Percentiles rank a stretch among this genome's conserved stretches.
phyloP scores from a whole-genome alignment of 2,329 filamentous ascomycete genomes.

The Coniochaeta sp. region DNA sequence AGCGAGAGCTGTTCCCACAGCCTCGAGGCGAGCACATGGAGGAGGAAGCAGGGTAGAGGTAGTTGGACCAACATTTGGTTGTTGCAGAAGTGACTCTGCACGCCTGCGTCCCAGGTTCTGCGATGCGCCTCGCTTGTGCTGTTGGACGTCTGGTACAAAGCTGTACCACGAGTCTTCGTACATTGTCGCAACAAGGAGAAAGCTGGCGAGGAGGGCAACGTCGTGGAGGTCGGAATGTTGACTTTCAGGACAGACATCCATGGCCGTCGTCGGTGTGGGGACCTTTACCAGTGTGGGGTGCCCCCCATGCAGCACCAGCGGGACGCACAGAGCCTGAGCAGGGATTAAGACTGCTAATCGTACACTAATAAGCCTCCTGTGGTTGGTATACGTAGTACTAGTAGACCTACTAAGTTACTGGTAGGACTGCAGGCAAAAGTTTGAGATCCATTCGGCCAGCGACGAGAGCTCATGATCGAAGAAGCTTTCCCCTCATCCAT shows the following conservation, averaged over 20 bases:
- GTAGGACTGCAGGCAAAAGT: no score
- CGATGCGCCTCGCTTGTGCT: constrained; percentile 35
- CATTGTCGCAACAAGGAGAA: constrained; percentile 38
- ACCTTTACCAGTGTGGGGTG: background rate
- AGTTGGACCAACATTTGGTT: constrained; percentile 50
- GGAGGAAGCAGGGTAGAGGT: background rate
- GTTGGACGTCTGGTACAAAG: constrained; percentile 57
- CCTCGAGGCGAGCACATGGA: background rate
- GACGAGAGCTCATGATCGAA: background rate
- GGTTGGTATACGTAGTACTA: no score
- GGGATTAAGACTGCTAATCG: no score
- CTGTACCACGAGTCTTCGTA: constrained; percentile 83
- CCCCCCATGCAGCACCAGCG: no score
- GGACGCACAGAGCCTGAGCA: background rate
- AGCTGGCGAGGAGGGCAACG: no score
- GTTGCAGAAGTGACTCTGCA: constrained; percentile 62
- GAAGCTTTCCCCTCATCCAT: background rate
- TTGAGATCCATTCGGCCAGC: no score
- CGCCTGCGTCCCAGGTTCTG: constrained; percentile 51
- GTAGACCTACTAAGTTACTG: no score
- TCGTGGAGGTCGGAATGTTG: background rate
- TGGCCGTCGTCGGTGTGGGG: background rate
- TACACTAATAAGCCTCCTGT: no score
- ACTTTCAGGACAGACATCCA: constrained; percentile 1
- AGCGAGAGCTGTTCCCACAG: background rate